Conservation (phyloP, 345 rosid species). For the Cochlearia excelsa region DNA sequence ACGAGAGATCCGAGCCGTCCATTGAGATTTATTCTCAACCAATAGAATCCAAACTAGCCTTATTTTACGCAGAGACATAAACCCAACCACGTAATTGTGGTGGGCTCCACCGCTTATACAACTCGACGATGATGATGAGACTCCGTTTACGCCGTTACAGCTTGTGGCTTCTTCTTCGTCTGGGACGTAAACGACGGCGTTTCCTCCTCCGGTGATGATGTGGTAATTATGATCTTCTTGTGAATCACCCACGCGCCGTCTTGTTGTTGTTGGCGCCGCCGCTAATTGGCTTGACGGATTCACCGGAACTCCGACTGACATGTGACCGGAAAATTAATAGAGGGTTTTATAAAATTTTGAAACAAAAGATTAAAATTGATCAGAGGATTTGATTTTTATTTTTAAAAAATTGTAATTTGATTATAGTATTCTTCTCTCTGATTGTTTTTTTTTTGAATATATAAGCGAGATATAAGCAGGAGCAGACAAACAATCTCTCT, state of each 20-base stretch:
- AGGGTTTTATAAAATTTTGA: background rate
- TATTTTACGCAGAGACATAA: slow-evolving; percentile 22
- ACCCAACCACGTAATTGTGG: slow-evolving; percentile 16
- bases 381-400: too few relatives aligned
- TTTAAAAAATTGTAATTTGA: too few relatives aligned
- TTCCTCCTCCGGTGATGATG: slow-evolving; percentile 19
- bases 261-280: slow-evolving; percentile 50
- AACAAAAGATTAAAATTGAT: background rate
- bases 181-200: slow-evolving; percentile 32
- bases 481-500: slow-evolving; percentile 34
- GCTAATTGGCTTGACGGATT: slow-evolving; percentile 48
- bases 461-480: slow-evolving; percentile 27
- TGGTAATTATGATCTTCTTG: slow-evolving; percentile 37
- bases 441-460: background rate
- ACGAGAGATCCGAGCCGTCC: slow-evolving; percentile 44
- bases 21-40: slow-evolving; percentile 43
- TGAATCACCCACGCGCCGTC: slow-evolving; percentile 65
- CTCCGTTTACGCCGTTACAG: slow-evolving; percentile 19
- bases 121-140: background rate
- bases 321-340: slow-evolving; percentile 28
- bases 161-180: slow-evolving; percentile 40
- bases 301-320: slow-evolving; percentile 55
- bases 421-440: background rate
- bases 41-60: slow-evolving; percentile 41
- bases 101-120: slow-evolving; percentile 32